phyloP scores from a whole-genome alignment of 164 flowering plant genomes.

The Dillenia turbinata region DNA sequence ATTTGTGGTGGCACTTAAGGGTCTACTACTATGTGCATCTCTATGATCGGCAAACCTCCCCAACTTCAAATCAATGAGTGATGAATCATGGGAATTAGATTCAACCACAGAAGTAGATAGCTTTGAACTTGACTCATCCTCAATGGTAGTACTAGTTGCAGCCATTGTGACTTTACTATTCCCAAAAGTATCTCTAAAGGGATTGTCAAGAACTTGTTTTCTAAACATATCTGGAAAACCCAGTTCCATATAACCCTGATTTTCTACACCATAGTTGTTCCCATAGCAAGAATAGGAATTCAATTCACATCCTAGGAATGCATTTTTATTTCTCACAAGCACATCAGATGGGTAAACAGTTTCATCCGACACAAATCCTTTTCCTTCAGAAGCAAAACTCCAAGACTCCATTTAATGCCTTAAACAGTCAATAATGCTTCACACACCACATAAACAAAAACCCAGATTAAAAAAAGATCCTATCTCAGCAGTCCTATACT shows the following conservation, averaged over 20 bases:
- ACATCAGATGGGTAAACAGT: conserved; percentile 26
- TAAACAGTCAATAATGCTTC: too few relatives aligned
- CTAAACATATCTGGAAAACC: conserved; percentile 23
- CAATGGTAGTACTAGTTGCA: conserved; percentile 20
- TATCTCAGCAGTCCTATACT: not conserved
- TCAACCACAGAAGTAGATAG: conserved; percentile 38
- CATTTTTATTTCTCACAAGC: conserved; percentile 26
- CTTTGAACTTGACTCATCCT: conserved; percentile 38
- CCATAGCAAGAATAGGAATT: conserved; percentile 22
- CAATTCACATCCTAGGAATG: conserved; percentile 33
- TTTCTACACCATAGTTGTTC: conserved; percentile 19
- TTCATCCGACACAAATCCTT: conserved; percentile 38
- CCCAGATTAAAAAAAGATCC: conserved; percentile 1
- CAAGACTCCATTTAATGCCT: conserved; percentile 45
- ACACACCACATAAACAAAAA: not conserved
- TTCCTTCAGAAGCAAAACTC: conserved; percentile 42
- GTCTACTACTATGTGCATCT: conserved; percentile 23
- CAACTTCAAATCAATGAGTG: conserved; percentile 53
- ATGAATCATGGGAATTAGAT: conserved; percentile 34
- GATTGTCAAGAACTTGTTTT: conserved; percentile 16
- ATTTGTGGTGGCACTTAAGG: conserved; percentile 10
- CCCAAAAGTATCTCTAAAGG: conserved; percentile 13
- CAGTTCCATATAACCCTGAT: conserved; percentile 28
- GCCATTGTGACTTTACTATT: conserved; percentile 18
- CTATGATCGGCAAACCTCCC: conserved; percentile 45